Percentiles rank a stretch among this genome's conserved stretches.
Conservation (phyloP, 2,329 filamentous ascomycete genomes). For the Curvularia verruculosa region DNA sequence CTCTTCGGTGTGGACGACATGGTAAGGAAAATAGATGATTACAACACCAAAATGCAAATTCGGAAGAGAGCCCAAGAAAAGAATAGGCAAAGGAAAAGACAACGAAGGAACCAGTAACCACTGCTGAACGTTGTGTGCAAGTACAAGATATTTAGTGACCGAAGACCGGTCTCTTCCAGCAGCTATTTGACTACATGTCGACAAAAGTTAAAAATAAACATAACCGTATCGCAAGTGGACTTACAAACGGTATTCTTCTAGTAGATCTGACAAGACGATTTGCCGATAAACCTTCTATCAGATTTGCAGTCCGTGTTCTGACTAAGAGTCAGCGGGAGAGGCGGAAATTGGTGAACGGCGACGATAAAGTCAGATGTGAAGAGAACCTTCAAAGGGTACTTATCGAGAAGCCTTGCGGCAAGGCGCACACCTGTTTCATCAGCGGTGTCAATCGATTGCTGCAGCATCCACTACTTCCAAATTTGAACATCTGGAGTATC, state of each 20-base stretch:
- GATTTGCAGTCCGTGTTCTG: not conserved
- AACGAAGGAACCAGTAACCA: conserved; percentile 1
- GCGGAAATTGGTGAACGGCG: not conserved
- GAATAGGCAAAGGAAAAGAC: not conserved
- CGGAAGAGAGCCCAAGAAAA: too few species aligned
- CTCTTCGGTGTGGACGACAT: conserved; percentile 32
- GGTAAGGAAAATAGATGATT: conserved; percentile 15
- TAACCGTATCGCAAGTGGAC: not conserved
- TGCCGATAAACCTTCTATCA: not conserved
- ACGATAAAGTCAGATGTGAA: conserved; percentile 4
- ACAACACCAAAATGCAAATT: conserved; percentile 1
- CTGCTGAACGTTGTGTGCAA: not conserved
- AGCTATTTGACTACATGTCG: not conserved
- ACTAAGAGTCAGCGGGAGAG: not conserved
- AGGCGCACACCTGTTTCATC: conserved; percentile 6
- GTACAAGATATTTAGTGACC: conserved; percentile 6
- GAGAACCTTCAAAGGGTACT: conserved; percentile 14
- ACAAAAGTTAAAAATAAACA: not conserved
- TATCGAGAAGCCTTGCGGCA: conserved; percentile 15
- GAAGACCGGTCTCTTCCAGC: conserved; percentile 18
- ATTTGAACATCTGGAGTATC: conserved; percentile 19
- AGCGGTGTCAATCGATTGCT: conserved; percentile 5
- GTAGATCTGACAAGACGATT: not conserved
- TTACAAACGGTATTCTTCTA: not conserved
- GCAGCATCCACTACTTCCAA: conserved; percentile 11